Percentiles rank a stretch among this genome's conserved stretches.
Evolutionary conservation across 345 rosid species (phyloP).

Genomic region (Bruguiera parviflora): DNA sequence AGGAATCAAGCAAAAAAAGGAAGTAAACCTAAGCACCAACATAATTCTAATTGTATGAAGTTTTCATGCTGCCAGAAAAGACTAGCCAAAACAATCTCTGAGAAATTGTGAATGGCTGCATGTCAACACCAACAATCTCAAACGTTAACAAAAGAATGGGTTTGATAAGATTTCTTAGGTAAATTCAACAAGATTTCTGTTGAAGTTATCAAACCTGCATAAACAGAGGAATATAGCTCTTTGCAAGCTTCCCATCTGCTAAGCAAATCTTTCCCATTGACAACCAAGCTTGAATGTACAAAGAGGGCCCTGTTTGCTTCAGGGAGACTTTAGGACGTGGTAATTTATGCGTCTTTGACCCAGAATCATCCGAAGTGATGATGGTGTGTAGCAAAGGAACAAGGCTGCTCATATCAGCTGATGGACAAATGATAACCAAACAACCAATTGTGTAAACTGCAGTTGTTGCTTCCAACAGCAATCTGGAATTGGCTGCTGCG

Average conservation of each 20-base stretch:
- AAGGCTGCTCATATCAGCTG: conserved; percentile 57
- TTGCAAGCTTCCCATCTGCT: conserved; percentile 83
- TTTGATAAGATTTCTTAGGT: background rate
- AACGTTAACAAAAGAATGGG: background rate
- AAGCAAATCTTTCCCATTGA: conserved; percentile 92
- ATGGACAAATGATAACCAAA: conserved; percentile 64
- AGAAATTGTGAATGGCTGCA: conserved; percentile 5
- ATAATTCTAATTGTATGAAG: background rate
- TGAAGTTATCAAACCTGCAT: conserved; percentile 57
- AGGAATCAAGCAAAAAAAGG: background rate
- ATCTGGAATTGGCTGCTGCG: conserved; percentile 32
- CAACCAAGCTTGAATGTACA: conserved; percentile 84
- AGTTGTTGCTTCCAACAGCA: conserved; percentile 52
- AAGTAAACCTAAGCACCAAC: background rate
- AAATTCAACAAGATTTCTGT: background rate
- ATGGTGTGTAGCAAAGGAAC: conserved; percentile 68
- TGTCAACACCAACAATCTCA: background rate
- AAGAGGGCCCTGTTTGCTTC: conserved; percentile 60
- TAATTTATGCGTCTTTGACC: conserved; percentile 57
- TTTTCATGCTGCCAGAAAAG: background rate
- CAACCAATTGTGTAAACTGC: conserved; percentile 80
- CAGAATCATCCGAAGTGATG: conserved; percentile 68
- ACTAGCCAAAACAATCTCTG: conserved; percentile 1
- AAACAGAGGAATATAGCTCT: conserved; percentile 80
- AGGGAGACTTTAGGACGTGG: conserved; percentile 49